Evolutionary conservation across 1,284 basidiomycete species (phyloP), one percentile per base, ranked within the genome.

Genomic region (Coniferiporia sulphurascens): DNA sequence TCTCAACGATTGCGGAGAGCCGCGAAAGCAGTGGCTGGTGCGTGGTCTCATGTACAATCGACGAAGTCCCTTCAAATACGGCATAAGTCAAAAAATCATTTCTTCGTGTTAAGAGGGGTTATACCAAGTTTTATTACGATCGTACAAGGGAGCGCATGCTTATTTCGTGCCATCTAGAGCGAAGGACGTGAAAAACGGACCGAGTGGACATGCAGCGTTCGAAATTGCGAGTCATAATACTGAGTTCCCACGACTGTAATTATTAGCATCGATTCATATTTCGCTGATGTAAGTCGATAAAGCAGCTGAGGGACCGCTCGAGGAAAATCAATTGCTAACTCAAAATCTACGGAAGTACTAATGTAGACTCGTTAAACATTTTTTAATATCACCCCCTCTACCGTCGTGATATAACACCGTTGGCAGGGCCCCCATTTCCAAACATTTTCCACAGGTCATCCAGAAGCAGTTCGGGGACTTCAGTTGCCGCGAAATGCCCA

Each of bases 1-100:
- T 93, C 73, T 99, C 96, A 49, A 96, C 95, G 54, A 99, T 81
- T 0, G 92, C 87, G 0, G 94, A 95, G 22, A 99, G 82, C 6
- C 91, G 91, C 7, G 93, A 92, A 0, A 99, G 80, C 19, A 98
- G 82, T 0, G 96, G 95, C 63, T 93, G 86, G 61, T 95, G 92
- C 1, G 91, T 93, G 54, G 83, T 84, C 70, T 95, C 90, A 71
- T 95, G 90, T 12, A 97, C 89, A 70, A 98, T 97, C 1, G 94
- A 96, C 0, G 95, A 95, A 4, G 93, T 95, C 59, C 94, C 93
- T 94, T 56, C 44, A 61, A 49, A 49, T 51, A 49, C 53, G 59
- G 48, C 4, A n/a, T 19, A 19, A n/a, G 4, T 60, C 52, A 49
- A 34, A 22, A 21, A 32, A n/a, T 9, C 34, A 7, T 32, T 15